Percentiles rank a stretch among this genome's conserved stretches.
Evolutionary conservation across 805 yeast genomes (phyloP).

Genomic region (Grigorovia yakushimaensis): DNA sequence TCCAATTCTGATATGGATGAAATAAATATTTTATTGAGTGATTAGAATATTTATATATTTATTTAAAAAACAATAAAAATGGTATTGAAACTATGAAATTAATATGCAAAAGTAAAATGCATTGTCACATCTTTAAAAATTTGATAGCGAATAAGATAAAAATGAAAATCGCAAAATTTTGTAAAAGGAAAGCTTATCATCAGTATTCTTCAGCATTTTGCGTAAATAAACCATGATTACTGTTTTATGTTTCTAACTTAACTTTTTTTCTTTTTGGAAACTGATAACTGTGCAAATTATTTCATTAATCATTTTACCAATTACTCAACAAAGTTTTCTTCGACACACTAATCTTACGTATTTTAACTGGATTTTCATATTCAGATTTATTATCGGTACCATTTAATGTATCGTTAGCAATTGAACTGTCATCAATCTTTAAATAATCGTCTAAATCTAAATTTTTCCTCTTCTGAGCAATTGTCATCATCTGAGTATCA

Average conservation of each 20-base stretch:
- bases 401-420: constrained; percentile 11
- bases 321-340: constrained; percentile 24
- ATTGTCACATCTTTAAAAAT: no score
- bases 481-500: constrained; percentile 7
- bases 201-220: no score
- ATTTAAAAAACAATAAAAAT: neutral
- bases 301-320: constrained; percentile 12
- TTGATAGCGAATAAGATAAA: no score
- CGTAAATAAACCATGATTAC: no score
- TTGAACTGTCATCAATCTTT: constrained; percentile 12
- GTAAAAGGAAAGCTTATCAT: no score
- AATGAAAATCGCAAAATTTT: no score
- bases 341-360: constrained; percentile 26
- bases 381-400: neutral
- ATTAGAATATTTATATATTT: neutral
- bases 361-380: constrained; percentile 8
- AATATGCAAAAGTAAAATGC: no score
- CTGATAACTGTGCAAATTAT: neutral
- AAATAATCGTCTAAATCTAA: constrained; percentile 14
- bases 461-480: constrained; percentile 15
- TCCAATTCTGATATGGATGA: neutral
- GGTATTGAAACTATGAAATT: no score
- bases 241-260: no score
- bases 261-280: no score
- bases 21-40: neutral